Evolutionary conservation across 1,139 yeast genomes (phyloP).

Genomic region (Candida sp.): DNA sequence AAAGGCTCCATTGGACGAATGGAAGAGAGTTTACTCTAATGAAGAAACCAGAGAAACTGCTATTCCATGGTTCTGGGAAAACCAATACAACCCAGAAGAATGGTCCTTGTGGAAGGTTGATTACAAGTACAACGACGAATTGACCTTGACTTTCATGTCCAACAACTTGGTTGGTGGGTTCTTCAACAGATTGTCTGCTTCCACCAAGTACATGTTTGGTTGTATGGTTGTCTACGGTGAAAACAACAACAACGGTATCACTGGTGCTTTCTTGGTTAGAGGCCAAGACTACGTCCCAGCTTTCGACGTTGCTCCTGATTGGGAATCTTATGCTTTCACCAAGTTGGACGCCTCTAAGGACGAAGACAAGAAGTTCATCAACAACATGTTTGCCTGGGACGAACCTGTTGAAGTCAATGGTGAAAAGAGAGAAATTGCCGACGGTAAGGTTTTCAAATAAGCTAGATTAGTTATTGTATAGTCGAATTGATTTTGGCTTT

Average conservation of each 20-base stretch:
- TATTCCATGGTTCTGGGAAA: constrained; percentile 96
- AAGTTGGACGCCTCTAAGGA: constrained; percentile 43
- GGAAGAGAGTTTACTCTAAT: constrained; percentile 98
- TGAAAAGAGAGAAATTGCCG: constrained; percentile 48
- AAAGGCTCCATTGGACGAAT: constrained; percentile 80
- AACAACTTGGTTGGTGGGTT: constrained; percentile 98
- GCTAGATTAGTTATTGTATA: neutral
- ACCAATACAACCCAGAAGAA: constrained; percentile 88
- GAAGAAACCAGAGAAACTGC: constrained; percentile 96
- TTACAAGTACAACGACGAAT: constrained; percentile 98
- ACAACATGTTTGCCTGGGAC: constrained; percentile 57
- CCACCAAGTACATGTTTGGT: constrained; percentile 95
- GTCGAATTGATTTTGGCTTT: constrained; percentile 4
- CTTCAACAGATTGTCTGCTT: constrained; percentile 93
- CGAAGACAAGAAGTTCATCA: constrained; percentile 40
- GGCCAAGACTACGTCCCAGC: constrained; percentile 94
- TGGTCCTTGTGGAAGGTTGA: constrained; percentile 96
- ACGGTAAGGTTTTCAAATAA: constrained; percentile 55
- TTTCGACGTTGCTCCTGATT: constrained; percentile 98
- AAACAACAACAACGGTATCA: constrained; percentile 97
- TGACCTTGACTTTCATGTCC: constrained; percentile 97
- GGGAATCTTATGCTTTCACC: constrained; percentile 68
- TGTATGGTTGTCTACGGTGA: constrained; percentile 95
- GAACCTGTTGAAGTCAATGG: constrained; percentile 51
- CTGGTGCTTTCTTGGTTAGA: constrained; percentile 93